Percentiles rank a stretch among this genome's conserved stretches.
phyloP scores from a whole-genome alignment of 768 basidiomycete species.

The Amanita fuliginea region DNA sequence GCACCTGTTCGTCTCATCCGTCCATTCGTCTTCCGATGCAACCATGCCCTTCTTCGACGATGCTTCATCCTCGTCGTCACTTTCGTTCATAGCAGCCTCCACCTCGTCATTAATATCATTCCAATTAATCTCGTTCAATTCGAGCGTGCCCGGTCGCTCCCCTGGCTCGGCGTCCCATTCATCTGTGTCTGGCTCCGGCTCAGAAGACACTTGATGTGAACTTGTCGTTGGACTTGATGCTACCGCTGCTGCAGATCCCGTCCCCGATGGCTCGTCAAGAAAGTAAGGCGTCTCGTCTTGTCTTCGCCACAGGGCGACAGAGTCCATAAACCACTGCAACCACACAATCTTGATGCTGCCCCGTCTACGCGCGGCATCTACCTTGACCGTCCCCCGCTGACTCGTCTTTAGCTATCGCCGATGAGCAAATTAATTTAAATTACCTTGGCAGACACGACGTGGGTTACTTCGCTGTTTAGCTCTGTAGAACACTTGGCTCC shows the following conservation, averaged over 20 bases:
- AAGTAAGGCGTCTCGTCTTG: slow-evolving; percentile 74
- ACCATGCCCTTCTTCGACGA: slow-evolving; percentile 28
- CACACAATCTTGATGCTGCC: slow-evolving; percentile 78
- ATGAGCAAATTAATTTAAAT: slow-evolving; percentile 7
- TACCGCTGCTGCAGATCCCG: slow-evolving; percentile 9
- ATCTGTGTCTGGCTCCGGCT: slow-evolving; percentile 53
- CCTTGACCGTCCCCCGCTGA: slow-evolving; percentile 86
- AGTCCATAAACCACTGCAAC: slow-evolving; percentile 84
- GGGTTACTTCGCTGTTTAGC: slow-evolving; percentile 58
- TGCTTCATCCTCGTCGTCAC: slow-evolving; percentile 46
- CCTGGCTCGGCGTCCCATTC: slow-evolving; percentile 35
- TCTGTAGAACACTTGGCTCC: slow-evolving; percentile 76
- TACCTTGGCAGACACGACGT: slow-evolving; percentile 88
- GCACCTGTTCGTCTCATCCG: slow-evolving; percentile 30
- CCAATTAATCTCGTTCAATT: slow-evolving; percentile 65
- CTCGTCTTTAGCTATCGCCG: slow-evolving; percentile 4
- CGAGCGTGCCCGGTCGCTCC: slow-evolving; percentile 19
- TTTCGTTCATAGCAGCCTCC: slow-evolving; percentile 78
- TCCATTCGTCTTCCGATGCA: slow-evolving; percentile 44
- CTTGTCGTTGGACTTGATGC: slow-evolving; percentile 24
- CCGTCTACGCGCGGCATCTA: slow-evolving; percentile 69
- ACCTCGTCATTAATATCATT: slow-evolving; percentile 79
- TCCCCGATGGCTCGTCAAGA: slow-evolving; percentile 45
- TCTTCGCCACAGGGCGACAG: slow-evolving; percentile 76
- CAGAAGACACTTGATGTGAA: slow-evolving; percentile 45